Evolutionary conservation across 2,329 filamentous ascomycete species (phyloP).

Genomic region (Trichoderma gracile): DNA sequence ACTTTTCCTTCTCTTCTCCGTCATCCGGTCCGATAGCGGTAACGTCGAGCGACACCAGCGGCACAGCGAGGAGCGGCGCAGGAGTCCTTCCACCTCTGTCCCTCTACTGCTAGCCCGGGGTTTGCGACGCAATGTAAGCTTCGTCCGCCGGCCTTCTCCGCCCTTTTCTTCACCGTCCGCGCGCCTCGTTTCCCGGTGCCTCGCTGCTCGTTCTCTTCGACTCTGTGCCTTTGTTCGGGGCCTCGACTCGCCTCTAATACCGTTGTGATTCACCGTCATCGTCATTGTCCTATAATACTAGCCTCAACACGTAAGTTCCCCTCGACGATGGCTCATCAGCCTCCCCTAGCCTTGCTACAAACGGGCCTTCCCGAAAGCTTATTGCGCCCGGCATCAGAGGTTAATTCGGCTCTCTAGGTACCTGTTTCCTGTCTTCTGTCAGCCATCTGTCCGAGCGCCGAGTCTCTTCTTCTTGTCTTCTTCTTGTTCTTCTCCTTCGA

Average conservation of each 20-base stretch:
- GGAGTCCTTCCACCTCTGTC: not conserved
- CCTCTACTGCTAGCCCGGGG: conserved; percentile 12
- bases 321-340: not conserved
- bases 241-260: conserved; percentile 6
- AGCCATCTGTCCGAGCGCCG: not conserved
- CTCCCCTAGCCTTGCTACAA: conserved; percentile 2
- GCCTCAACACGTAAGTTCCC: conserved; percentile 17
- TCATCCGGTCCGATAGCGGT: not conserved
- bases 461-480: not conserved
- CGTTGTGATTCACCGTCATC: conserved; percentile 1
- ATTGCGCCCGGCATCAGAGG: not conserved
- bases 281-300: not conserved
- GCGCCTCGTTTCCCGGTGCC: not conserved
- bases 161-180: conserved; percentile 10
- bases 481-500: not conserved
- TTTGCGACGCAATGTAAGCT: conserved; percentile 28
- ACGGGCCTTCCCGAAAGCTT: conserved; percentile 9
- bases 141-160: conserved; percentile 2
- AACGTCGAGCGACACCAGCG: conserved; percentile 10
- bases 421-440: not conserved
- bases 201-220: not conserved
- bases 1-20: not conserved
- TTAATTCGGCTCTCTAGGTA: not conserved
- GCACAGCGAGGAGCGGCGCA: conserved; percentile 12
- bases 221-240: not conserved